These are phyloP conservation scores for Ehretia macrophylla DNA, from an alignment of 257 asterid genomes.

Conservation along the genomic window DNA sequence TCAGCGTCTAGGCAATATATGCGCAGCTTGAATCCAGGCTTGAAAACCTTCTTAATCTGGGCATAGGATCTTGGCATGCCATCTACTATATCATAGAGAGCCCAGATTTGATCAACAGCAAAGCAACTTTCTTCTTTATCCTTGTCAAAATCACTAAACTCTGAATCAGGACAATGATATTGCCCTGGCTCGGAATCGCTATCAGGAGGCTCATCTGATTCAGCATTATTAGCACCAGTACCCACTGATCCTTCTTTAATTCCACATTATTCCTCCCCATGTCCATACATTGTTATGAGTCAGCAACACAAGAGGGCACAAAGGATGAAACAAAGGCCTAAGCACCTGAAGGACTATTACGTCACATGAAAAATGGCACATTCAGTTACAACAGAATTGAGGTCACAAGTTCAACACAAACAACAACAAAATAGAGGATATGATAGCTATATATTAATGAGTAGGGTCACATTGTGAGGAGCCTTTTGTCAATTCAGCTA, in stretches of 20 bases:
- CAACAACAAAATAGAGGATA: too few relatives aligned
- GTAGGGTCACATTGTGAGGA: too few relatives aligned
- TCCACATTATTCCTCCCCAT: too few relatives aligned
- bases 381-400: too few relatives aligned
- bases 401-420: too few relatives aligned
- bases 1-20: constrained; percentile 64
- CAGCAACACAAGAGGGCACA: too few relatives aligned
- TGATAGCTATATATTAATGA: too few relatives aligned
- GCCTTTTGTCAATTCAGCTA: too few relatives aligned
- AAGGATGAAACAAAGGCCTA: too few relatives aligned
- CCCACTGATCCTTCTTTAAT: constrained; percentile 10
- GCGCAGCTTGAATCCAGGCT: constrained; percentile 41
- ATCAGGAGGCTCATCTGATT: constrained; percentile 19
- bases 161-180: constrained; percentile 49
- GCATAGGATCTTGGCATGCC: constrained; percentile 86
- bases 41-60: constrained; percentile 38
- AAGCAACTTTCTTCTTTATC: constrained; percentile 36
- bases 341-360: too few relatives aligned
- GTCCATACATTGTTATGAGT: too few relatives aligned
- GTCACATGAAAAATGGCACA: too few relatives aligned
- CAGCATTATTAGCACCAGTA: constrained; percentile 29
- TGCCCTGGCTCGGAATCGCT: constrained; percentile 3
- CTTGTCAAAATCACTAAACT: constrained; percentile 68
- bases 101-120: constrained; percentile 65
- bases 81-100: constrained; percentile 59